Conservation (phyloP, 140 eudicot species). For the Bidens hawaiensis region DNA sequence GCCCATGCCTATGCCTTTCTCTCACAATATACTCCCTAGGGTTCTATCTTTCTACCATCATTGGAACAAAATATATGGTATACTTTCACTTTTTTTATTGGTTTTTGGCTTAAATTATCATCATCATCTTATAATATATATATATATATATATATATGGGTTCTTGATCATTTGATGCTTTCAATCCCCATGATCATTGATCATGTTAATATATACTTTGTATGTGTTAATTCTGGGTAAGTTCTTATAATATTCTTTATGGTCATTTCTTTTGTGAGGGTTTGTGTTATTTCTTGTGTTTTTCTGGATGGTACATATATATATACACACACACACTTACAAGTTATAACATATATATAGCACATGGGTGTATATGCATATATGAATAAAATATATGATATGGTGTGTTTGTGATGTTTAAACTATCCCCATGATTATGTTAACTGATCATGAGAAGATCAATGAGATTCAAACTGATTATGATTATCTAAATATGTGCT, state of each 20-base stretch:
- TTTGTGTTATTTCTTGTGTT: not conserved
- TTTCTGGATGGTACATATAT: not conserved
- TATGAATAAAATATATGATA: too few species aligned
- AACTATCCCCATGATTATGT: not conserved
- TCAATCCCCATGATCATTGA: not conserved
- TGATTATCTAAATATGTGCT: constrained; percentile 3
- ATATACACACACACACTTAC: too few species aligned
- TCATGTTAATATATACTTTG: not conserved
- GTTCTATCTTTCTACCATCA: constrained; percentile 89
- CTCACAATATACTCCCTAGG: constrained; percentile 86
- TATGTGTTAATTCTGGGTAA: not conserved
- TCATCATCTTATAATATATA: too few species aligned
- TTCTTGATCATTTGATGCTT: not conserved
- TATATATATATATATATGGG: too few species aligned
- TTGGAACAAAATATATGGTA: constrained; percentile 92
- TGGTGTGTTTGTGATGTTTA: not conserved
- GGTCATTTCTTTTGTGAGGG: constrained; percentile 4
- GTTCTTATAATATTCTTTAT: not conserved
- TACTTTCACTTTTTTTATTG: not conserved
- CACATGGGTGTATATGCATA: too few species aligned
- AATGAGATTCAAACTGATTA: not conserved
- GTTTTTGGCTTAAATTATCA: not conserved
- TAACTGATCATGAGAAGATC: constrained; percentile 5
- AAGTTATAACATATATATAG: too few species aligned
- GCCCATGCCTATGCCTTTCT: constrained; percentile 65